Base-by-base conservation (phyloP, 192 early-diverging fungal species). In the Tieghemiomyces parasiticus region DNA sequence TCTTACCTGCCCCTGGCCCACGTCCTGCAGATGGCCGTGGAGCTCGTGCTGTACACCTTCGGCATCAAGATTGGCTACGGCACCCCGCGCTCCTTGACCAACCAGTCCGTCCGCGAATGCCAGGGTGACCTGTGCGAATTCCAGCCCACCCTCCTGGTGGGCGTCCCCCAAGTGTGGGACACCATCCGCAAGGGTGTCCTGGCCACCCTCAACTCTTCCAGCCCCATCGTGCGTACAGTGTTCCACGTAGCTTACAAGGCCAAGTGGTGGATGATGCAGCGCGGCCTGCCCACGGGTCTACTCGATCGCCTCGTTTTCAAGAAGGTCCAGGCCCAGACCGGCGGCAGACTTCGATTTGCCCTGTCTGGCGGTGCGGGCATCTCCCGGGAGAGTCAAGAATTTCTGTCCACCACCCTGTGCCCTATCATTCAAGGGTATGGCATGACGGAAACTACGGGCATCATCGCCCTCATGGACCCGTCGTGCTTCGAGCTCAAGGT, bases 1-100 rank as follows among this genome's bases (percentile, higher is more conserved):
- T 78, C 87, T 50, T 95, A 90, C 63, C 71, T 95, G 62, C 93
- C 93, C 28, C 75, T 90, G 42, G 87, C 91, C 60, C 93, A 96
- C 66, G 82, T 96, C 26, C 70, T 93, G 35, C 91, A 92, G 71
- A 89, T 93, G 64, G 70, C 83, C 32, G 81, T 91, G 61, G 92
- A 94, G 70, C 76, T 80, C 38, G 69, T 74, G 44, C 79, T 77
- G 64, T 56, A 89, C 58, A 85, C 77, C 66, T 73, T 76, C 70
- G 86, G 84, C 42, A 67, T 87, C 20, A 73, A 78, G 19, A 73
- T 86, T 32, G 82, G 83, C 24, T 79, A 75, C 63, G 89, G 81
- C 59, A 68, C 78, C 26, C 74, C 83, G 44, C 81, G 83, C 55
- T 88, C 89, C 20, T 73, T 91, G 63, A 83, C 83, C 14, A 79